phyloP scores from a whole-genome alignment of 179 eudicot species.

The Nepenthes alata region DNA sequence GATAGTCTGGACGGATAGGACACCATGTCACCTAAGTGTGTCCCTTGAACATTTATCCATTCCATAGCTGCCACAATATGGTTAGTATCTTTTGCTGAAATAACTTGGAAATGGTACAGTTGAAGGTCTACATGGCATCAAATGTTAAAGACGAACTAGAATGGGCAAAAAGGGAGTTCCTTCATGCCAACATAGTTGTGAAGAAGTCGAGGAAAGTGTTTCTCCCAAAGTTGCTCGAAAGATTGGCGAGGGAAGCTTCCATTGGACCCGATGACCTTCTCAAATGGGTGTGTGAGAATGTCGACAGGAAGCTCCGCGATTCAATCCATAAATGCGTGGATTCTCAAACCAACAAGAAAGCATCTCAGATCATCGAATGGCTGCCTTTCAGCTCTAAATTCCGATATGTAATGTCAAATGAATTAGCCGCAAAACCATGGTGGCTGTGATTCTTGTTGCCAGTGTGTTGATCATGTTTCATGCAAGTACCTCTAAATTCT shows the following conservation, averaged over 20 bases:
- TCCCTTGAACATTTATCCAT: no score
- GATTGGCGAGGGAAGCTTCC: slow-evolving; percentile 51
- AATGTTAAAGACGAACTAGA: slow-evolving; percentile 66
- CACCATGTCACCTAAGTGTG: no score
- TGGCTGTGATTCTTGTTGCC: slow-evolving; percentile 25
- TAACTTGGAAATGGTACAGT: slow-evolving; percentile 20
- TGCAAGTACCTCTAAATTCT: no score
- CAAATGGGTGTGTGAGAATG: slow-evolving; percentile 46
- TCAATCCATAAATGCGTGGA: slow-evolving; percentile 45
- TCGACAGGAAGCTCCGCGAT: slow-evolving; percentile 49
- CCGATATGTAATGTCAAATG: slow-evolving; percentile 51
- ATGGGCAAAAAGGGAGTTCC: slow-evolving; percentile 57
- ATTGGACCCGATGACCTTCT: slow-evolving; percentile 43
- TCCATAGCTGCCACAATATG: no score
- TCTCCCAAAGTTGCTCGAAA: slow-evolving; percentile 64
- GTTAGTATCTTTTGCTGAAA: no score
- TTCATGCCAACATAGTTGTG: slow-evolving; percentile 42
- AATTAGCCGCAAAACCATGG: slow-evolving; percentile 59
- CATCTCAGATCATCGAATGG: slow-evolving; percentile 65
- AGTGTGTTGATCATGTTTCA: no score
- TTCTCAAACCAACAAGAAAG: slow-evolving; percentile 24
- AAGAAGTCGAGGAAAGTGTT: slow-evolving; percentile 62
- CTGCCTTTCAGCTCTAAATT: slow-evolving; percentile 60
- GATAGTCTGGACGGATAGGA: no score
- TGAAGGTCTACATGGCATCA: slow-evolving; percentile 72